Conservation (phyloP, 1,284 basidiomycete genomes). For the Cryptococcus sp. region DNA sequence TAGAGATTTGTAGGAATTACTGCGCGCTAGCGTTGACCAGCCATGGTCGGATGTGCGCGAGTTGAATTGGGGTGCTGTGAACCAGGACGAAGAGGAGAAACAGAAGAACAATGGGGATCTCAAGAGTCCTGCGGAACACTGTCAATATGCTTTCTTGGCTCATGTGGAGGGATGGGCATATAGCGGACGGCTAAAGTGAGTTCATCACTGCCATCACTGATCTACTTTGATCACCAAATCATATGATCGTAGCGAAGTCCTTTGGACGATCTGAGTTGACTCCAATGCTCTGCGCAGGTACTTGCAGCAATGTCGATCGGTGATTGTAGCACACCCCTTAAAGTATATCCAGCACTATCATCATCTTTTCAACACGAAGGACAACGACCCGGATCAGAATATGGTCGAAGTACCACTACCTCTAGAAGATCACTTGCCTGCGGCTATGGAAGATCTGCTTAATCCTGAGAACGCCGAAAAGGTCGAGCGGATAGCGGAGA, state of each 20-base stretch:
- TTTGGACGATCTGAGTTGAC: too few species aligned
- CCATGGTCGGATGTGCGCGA: constrained; percentile 35
- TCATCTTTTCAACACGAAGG: constrained; percentile 42
- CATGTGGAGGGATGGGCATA: constrained; percentile 52
- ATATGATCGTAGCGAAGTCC: too few species aligned
- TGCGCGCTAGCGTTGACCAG: constrained; percentile 30
- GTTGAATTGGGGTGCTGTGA: constrained; percentile 36
- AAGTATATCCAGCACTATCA: constrained; percentile 50
- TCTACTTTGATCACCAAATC: not conserved
- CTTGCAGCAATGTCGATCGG: constrained; percentile 49
- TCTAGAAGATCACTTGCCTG: constrained; percentile 35
- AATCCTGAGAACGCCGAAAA: constrained; percentile 21
- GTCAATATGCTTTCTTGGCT: constrained; percentile 47
- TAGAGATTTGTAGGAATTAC: constrained; percentile 29
- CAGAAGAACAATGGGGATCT: constrained; percentile 28
- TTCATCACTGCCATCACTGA: not conserved
- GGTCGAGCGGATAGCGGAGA: constrained; percentile 43
- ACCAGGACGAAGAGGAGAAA: constrained; percentile 22
- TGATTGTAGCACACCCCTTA: constrained; percentile 43
- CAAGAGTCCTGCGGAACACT: constrained; percentile 46
- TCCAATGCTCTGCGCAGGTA: constrained; percentile 28
- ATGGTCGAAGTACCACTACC: constrained; percentile 39
- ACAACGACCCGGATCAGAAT: constrained; percentile 45
- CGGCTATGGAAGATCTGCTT: constrained; percentile 43
- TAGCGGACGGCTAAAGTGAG: constrained; percentile 47